A percentile compares a stretch with the other conserved stretches of the same genome.
Evolutionary conservation across 2,329 filamentous ascomycete genomes (phyloP).

Genomic region (Cryphonectria parasitica): DNA sequence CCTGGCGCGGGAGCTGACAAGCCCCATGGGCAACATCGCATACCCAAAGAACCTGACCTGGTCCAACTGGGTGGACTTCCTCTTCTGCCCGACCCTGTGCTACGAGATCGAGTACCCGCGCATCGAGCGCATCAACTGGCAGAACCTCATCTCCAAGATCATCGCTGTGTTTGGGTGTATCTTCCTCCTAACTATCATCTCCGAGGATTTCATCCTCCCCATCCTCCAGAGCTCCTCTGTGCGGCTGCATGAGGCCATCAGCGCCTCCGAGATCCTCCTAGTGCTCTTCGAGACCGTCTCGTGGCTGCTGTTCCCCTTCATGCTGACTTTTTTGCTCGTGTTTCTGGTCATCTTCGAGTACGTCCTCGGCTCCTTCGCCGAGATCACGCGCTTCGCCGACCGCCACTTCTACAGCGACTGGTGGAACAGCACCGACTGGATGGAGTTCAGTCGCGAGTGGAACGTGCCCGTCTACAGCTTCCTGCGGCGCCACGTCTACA

Average conservation of each 20-base stretch:
- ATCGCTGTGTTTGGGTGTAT: conserved; percentile 94
- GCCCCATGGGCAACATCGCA: conserved; percentile 84
- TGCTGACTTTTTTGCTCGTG: conserved; percentile 91
- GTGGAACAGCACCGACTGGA: conserved; percentile 84
- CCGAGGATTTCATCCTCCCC: conserved; percentile 93
- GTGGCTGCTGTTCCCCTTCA: conserved; percentile 93
- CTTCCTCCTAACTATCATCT: conserved; percentile 87
- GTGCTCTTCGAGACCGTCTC: conserved; percentile 89
- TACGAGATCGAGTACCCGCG: conserved; percentile 97
- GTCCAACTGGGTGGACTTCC: conserved; percentile 81
- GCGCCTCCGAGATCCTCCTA: conserved; percentile 69
- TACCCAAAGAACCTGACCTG: conserved; percentile 89
- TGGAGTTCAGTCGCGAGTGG: conserved; percentile 96
- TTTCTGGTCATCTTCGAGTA: conserved; percentile 99
- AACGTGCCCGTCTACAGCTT: conserved; percentile 98
- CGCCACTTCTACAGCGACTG: conserved; percentile 87
- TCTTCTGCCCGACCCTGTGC: conserved; percentile 92
- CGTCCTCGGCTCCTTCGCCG: conserved; percentile 88
- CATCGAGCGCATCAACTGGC: conserved; percentile 73
- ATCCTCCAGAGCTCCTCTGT: conserved; percentile 73
- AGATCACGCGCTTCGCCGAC: conserved; percentile 91
- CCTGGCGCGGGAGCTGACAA: conserved; percentile 88
- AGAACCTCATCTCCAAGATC: conserved; percentile 81
- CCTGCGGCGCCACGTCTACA: conserved; percentile 92
- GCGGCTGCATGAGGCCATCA: conserved; percentile 51